Evolutionary conservation across 139 green algal species (phyloP), one percentile per base, ranked within the genome.

Genomic region (Chlamydomonas eustigma): DNA sequence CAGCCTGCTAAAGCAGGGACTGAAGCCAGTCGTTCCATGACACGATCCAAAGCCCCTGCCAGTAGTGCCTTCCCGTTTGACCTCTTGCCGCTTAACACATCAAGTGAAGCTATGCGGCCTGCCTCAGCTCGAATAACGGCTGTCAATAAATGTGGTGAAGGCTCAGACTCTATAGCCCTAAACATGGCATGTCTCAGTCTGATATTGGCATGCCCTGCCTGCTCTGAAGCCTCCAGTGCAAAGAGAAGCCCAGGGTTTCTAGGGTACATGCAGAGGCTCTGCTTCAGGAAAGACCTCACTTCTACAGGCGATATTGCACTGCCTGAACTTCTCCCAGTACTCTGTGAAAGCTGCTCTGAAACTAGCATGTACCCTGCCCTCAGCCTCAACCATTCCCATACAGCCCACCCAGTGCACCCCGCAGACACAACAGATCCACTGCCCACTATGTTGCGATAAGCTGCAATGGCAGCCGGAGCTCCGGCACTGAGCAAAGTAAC

Each of bases 351-450:
- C 52, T 68, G 50, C 28, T 67, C 71, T 5, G n/a, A 24, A 12
- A 76, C 71, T 32, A 76, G 39, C 2, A 76, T 31, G 18, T 32
- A 32, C 32, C 71, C 66, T n/a, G 50, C 5, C 3, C 71, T 28
- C 71, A 77, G 39, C 33, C 65, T 51, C 72, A 77, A 50, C 72
- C 72, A 77, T 22, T 77, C 72, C 4, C 58, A n/a, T 2, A 51
- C 50, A 69, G 39, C 32, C 22, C 72, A 32, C 39, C 72, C 51
- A 18, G 44, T 58, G 12, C 12, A 12, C 12, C 44, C 44, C 44
- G 44, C 44, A 12, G 44, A 28, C n/a, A n/a, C n/a, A n/a, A n/a
- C n/a, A 12, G 44, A 22, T 58, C 12, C 44, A 58, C 12, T 22
- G 44, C 44, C 12, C 44, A 22, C 44, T 28, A 58, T 58, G 52